These are phyloP conservation scores for Aleurites moluccanus DNA, from an alignment of 441 rosid genomes.

Conservation along the genomic window DNA sequence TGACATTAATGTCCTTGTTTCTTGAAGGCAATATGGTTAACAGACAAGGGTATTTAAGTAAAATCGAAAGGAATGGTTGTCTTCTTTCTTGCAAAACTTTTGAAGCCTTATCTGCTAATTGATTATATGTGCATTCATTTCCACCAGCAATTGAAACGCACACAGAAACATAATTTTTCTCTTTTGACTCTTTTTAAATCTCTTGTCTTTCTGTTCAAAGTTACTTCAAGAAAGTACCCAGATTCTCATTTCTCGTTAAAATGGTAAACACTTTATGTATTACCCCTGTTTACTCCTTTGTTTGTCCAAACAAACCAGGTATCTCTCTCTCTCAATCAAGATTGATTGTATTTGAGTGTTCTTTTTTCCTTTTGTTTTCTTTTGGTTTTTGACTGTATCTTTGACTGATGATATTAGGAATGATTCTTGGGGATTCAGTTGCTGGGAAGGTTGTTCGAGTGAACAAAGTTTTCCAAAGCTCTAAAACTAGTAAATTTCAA, in stretches of 20 bases:
- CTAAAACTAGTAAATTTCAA: constrained; percentile 45
- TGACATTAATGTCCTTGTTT: constrained; percentile 27
- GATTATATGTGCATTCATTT: not conserved
- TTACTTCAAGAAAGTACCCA: constrained; percentile 12
- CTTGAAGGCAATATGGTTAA: not conserved
- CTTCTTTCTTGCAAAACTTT: not conserved
- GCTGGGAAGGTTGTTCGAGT: constrained; percentile 48
- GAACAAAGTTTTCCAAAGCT: constrained; percentile 42
- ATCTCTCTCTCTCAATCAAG: not conserved
- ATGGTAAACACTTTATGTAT: constrained; percentile 60
- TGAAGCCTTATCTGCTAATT: constrained; percentile 35
- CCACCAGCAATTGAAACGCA: constrained; percentile 22
- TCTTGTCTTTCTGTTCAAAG: not conserved
- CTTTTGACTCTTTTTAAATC: not conserved
- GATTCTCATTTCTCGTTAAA: constrained; percentile 11
- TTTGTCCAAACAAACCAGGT: constrained; percentile 48
- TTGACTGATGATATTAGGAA: constrained; percentile 26
- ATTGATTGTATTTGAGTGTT: not conserved
- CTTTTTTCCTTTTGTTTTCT: not conserved
- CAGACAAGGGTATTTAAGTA: constrained; percentile 29
- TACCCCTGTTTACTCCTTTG: constrained; percentile 43
- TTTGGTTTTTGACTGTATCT: not conserved
- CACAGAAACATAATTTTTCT: not conserved
- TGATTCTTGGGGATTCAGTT: constrained; percentile 32
- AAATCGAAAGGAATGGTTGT: not conserved